Evolutionary conservation across 768 basidiomycete species (phyloP).

Genomic region (Boletus vermiculosoides): DNA sequence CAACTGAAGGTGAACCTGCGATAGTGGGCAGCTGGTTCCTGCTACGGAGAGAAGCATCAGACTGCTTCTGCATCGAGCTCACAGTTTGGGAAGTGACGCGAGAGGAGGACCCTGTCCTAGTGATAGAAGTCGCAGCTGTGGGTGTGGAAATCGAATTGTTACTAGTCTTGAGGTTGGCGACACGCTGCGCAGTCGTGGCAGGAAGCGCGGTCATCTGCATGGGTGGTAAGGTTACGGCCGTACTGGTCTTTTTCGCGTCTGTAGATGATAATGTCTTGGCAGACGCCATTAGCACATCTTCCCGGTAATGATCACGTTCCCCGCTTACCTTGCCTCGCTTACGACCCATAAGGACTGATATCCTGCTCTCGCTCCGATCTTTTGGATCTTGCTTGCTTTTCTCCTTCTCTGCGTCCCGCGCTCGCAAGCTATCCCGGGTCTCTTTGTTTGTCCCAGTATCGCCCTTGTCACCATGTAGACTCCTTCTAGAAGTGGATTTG

Average conservation of each 20-base stretch:
- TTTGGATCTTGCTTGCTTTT: conserved; percentile 72
- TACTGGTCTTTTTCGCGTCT: conserved; percentile 72
- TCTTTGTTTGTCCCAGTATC: conserved; percentile 42
- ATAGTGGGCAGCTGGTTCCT: conserved; percentile 85
- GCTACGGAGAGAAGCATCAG: conserved; percentile 74
- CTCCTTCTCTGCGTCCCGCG: conserved; percentile 46
- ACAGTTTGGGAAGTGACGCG: conserved; percentile 78
- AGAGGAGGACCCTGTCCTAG: conserved; percentile 48
- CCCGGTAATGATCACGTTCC: background rate
- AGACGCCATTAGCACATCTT: conserved; percentile 11
- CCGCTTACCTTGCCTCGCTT: conserved; percentile 86
- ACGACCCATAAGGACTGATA: conserved; percentile 83
- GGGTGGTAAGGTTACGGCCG: conserved; percentile 75
- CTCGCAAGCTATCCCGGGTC: conserved; percentile 51
- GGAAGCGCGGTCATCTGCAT: conserved; percentile 89
- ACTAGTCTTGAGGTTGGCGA: conserved; percentile 73
- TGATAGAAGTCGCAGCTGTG: conserved; percentile 40
- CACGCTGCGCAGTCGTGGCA: conserved; percentile 76
- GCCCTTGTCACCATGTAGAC: conserved; percentile 61
- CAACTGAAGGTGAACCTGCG: conserved; percentile 90
- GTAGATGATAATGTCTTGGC: conserved; percentile 77
- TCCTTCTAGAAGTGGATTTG: conserved; percentile 82
- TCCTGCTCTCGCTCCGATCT: conserved; percentile 86
- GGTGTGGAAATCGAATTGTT: conserved; percentile 45
- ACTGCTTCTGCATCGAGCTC: conserved; percentile 85